Evolutionary conservation across 2,329 filamentous ascomycete genomes (phyloP).

Genomic region (Exophiala sp.): DNA sequence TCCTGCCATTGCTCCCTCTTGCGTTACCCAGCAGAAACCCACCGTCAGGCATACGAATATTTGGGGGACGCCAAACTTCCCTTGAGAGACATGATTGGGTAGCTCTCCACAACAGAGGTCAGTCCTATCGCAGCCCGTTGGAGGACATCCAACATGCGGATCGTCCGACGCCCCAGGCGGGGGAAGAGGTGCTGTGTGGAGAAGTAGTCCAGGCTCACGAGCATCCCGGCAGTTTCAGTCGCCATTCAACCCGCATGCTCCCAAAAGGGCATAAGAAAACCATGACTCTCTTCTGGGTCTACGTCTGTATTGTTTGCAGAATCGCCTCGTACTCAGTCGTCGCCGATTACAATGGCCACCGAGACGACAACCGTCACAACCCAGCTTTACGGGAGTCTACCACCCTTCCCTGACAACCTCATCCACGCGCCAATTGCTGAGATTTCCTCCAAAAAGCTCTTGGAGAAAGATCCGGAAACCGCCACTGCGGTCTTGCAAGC

Average conservation of each 20-base stretch:
- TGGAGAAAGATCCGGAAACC: constrained; percentile 34
- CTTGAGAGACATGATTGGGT: neutral
- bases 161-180: neutral
- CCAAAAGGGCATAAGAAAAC: neutral
- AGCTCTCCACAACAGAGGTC: neutral
- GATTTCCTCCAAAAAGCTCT: constrained; percentile 38
- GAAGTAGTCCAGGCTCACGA: neutral
- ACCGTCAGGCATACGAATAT: neutral
- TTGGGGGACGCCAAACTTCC: neutral
- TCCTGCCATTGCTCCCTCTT: neutral
- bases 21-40: neutral
- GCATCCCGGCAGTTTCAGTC: neutral
- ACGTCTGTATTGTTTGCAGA: neutral
- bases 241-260: neutral
- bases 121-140: neutral
- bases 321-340: neutral
- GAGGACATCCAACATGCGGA: neutral
- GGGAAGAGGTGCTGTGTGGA: neutral
- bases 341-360: neutral
- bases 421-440: constrained; percentile 42
- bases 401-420: constrained; percentile 36
- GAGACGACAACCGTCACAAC: neutral
- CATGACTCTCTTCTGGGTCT: neutral
- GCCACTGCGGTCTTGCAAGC: constrained; percentile 35
- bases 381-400: neutral